Conservation (phyloP, 2,329 filamentous ascomycete species). For the Botrytis porri region DNA sequence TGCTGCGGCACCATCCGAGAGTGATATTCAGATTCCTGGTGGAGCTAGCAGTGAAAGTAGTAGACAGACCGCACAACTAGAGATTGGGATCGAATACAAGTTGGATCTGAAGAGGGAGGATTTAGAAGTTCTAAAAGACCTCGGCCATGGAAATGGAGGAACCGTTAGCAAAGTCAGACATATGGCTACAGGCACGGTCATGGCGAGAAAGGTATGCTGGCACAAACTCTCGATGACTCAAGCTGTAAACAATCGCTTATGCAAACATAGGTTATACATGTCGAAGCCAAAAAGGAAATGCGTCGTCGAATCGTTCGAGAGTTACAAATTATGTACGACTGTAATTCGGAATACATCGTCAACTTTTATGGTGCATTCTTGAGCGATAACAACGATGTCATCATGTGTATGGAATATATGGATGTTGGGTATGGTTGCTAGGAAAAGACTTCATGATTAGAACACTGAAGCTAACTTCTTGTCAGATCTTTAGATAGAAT, state of each 20-base stretch:
- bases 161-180: slow-evolving; percentile 98
- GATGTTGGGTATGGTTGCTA: slow-evolving; percentile 80
- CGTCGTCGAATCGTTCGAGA: slow-evolving; percentile 96
- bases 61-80: slow-evolving; percentile 65
- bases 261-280: slow-evolving; percentile 76
- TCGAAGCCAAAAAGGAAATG: slow-evolving; percentile 96
- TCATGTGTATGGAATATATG: slow-evolving; percentile 99
- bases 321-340: slow-evolving; percentile 97
- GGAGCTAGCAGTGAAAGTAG: slow-evolving; percentile 56
- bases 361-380: slow-evolving; percentile 97
- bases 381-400: slow-evolving; percentile 94
- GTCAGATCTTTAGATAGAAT: slow-evolving; percentile 85
- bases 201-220: slow-evolving; percentile 85
- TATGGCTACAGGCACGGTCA: slow-evolving; percentile 88
- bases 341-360: slow-evolving; percentile 94
- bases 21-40: slow-evolving; percentile 61
- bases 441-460: neutral
- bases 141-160: slow-evolving; percentile 93
- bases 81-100: slow-evolving; percentile 97
- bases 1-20: slow-evolving; percentile 67
- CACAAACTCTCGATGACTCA: neutral
- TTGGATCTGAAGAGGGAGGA: slow-evolving; percentile 89
- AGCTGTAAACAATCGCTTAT: slow-evolving; percentile 10
- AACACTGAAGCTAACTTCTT: slow-evolving; percentile 32
- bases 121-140: slow-evolving; percentile 86